Conservation (phyloP, 495 filamentous ascomycete species). For the Xylaria scruposa region DNA sequence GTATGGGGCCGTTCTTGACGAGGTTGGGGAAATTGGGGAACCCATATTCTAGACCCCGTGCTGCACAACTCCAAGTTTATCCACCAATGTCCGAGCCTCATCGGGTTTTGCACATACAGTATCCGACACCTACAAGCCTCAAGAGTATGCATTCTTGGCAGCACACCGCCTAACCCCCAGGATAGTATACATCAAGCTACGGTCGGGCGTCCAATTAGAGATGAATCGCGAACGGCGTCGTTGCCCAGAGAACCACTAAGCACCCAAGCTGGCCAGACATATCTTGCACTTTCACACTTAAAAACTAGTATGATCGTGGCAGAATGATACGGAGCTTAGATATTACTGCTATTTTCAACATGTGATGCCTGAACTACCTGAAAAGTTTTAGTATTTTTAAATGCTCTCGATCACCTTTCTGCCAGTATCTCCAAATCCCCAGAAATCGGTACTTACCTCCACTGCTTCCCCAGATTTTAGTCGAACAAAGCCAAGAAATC, state of each 20-base stretch:
- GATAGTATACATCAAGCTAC: not conserved
- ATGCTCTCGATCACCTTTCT: not conserved
- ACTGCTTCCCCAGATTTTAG: slow-evolving; percentile 13
- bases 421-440: slow-evolving; percentile 2
- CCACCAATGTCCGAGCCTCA: slow-evolving; percentile 19
- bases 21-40: slow-evolving; percentile 27
- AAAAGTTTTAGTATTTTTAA: not conserved
- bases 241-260: not conserved
- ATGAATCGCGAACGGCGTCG: not conserved
- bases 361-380: not conserved
- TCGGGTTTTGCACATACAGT: not conserved
- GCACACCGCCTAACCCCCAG: not conserved
- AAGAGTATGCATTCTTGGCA: not conserved
- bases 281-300: not conserved
- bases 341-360: not conserved
- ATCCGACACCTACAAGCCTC: not conserved
- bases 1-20: not conserved
- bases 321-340: not conserved
- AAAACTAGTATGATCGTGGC: not conserved
- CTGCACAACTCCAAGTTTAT: slow-evolving; percentile 10
- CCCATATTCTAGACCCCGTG: slow-evolving; percentile 5
- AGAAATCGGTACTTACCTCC: slow-evolving; percentile 2
- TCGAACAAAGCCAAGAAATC: not conserved
- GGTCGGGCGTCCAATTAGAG: not conserved
- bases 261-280: not conserved